Evolutionary conservation across 164 flowering plant species (phyloP).

Genomic region (Vitis rupestris): DNA sequence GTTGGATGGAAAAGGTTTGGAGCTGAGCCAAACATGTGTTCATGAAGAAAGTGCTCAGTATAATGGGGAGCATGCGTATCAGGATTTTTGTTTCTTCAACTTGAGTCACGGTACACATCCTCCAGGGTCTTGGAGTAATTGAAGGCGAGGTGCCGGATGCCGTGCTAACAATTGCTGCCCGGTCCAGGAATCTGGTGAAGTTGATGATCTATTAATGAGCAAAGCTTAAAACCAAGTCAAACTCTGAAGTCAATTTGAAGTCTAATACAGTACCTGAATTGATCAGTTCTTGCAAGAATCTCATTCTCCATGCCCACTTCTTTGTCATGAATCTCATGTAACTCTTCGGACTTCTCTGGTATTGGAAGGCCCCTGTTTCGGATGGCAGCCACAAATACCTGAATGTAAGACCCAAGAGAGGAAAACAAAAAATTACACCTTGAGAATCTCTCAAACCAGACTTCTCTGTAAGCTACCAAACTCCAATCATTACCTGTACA

Average conservation of each 20-base stretch:
- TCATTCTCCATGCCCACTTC: constrained; percentile 37
- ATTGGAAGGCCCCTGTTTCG: constrained; percentile 46
- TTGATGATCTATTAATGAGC: background rate
- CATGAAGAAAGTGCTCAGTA: constrained; percentile 68
- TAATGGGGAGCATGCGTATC: constrained; percentile 60
- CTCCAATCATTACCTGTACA: constrained; percentile 39
- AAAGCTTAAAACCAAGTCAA: too few relatives aligned
- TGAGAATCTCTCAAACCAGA: too few relatives aligned
- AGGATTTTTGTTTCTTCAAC: constrained; percentile 74
- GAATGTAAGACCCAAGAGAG: background rate
- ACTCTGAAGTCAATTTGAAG: background rate
- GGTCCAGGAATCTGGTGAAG: constrained; percentile 52
- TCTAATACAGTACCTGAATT: constrained; percentile 40
- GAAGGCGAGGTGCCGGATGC: constrained; percentile 7
- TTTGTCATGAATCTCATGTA: constrained; percentile 54
- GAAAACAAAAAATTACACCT: background rate
- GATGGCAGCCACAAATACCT: constrained; percentile 68
- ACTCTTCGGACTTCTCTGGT: constrained; percentile 41
- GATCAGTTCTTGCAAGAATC: constrained; percentile 57
- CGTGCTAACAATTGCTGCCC: constrained; percentile 45
- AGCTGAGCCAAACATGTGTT: constrained; percentile 78
- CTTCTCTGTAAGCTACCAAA: too few relatives aligned
- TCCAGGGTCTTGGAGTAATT: constrained; percentile 40
- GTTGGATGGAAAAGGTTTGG: constrained; percentile 72
- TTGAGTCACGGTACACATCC: constrained; percentile 62